Base-by-base conservation (phyloP, 805 yeast genomes). In the Schwanniomyces polymorphus region DNA sequence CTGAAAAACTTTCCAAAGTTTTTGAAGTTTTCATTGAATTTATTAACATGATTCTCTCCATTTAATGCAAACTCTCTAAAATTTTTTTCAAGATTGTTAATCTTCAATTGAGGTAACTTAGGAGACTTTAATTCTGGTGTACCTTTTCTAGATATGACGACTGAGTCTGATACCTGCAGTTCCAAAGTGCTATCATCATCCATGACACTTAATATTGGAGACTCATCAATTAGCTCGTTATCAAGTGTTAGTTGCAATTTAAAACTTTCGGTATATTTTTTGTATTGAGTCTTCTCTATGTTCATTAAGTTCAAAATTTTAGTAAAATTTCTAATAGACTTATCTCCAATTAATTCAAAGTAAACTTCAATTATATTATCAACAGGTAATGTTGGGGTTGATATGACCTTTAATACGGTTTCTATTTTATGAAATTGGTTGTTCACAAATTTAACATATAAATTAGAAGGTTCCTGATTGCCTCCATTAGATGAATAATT, bases 241-340 rank as follows among this genome's bases (percentile, higher is more conserved):
- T 61, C 58, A 12, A 66, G 52, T 5, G 67, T 54, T 10, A 71
- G 47, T 49, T 72, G 75, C 17, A 67, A 52, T 43, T 64, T 68
- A 58, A 72, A 73, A 46, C 58, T 64, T 17, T 72, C 77, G 10
- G 66, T 53, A 46, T 68, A 73, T 46, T 63, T 65, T 21, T 46
- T 51, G 35, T 64, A 68, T 35, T 59, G 63, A 2, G 49, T 28
- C 25, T 54, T 48, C 5, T 64, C 61, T 10, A 84, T 68, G 7
- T 86, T 85, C 61, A 88, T 88, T 48, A 88, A 70, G 18, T 74
- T 78, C 45, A 89, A 67, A 2, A 89, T 67, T 58, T 86, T 88
- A 48, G 67, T 64, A 60, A 88, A 88, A 59, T 89, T 89, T 9
- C 65, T 63, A 26, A 79, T 66, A 23, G 82, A 80, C 41, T 75